These are phyloP conservation scores for Amphichorda felina DNA, from an alignment of 2,329 filamentous ascomycete genomes.

Conservation along the genomic window DNA sequence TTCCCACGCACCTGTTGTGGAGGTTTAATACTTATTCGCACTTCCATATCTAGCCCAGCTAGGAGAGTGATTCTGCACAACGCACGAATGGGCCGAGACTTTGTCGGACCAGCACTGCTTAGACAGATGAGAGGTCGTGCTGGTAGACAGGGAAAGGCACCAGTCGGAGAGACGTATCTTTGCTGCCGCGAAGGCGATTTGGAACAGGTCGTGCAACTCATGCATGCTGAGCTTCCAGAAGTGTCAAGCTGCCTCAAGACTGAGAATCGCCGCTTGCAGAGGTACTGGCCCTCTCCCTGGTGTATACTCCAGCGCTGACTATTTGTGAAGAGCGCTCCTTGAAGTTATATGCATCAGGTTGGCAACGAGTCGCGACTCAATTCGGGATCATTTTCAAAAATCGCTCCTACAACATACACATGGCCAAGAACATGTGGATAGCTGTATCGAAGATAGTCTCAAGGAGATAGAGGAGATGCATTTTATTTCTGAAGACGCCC, in stretches of 20 bases:
- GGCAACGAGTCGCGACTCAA: slow-evolving; percentile 50
- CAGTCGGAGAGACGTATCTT: slow-evolving; percentile 65
- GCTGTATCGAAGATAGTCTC: slow-evolving; percentile 47
- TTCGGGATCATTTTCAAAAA: slow-evolving; percentile 56
- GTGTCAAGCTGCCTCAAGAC: slow-evolving; percentile 57
- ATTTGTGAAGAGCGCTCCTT: slow-evolving; percentile 45
- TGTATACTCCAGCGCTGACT: slow-evolving; percentile 5
- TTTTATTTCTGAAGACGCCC: slow-evolving; percentile 38
- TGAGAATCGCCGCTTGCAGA: slow-evolving; percentile 56
- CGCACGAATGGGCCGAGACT: slow-evolving; percentile 62
- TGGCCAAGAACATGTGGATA: slow-evolving; percentile 32
- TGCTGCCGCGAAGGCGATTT: slow-evolving; percentile 60
- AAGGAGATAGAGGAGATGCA: slow-evolving; percentile 40
- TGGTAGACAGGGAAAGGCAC: slow-evolving; percentile 67
- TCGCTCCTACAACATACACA: slow-evolving; percentile 53
- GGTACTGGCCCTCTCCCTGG: slow-evolving; percentile 24
- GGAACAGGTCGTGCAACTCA: slow-evolving; percentile 56
- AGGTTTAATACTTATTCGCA: background rate
- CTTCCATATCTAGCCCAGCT: slow-evolving; percentile 33
- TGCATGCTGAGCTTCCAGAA: slow-evolving; percentile 60
- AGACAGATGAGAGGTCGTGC: slow-evolving; percentile 72
- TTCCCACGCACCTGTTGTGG: background rate
- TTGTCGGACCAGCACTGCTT: slow-evolving; percentile 69
- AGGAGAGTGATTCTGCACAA: slow-evolving; percentile 65
- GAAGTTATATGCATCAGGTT: slow-evolving; percentile 59